These are phyloP conservation scores for Halenospora varia DNA, from an alignment of 495 filamentous ascomycete species.

Conservation along the genomic window DNA sequence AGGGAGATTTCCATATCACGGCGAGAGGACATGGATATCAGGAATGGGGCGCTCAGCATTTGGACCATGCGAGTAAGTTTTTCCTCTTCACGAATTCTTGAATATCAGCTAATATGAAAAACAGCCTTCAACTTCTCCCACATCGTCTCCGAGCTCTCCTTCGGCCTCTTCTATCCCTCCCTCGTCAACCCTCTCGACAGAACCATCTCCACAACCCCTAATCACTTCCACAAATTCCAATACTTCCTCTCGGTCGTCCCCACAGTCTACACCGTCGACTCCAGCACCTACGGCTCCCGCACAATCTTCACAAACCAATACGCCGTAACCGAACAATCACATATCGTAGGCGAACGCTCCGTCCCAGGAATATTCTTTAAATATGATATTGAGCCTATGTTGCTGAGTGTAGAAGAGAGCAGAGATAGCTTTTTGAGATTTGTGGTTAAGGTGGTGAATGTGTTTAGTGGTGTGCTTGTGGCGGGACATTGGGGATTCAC, in stretches of 20 bases:
- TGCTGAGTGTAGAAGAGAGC: slow-evolving; percentile 79
- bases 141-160: slow-evolving; percentile 93
- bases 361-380: slow-evolving; percentile 97
- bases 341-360: slow-evolving; percentile 58
- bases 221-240: slow-evolving; percentile 92
- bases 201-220: slow-evolving; percentile 67
- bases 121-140: slow-evolving; percentile 97
- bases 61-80: slow-evolving; percentile 72
- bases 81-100: background rate
- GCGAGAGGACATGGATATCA: slow-evolving; percentile 91
- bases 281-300: slow-evolving; percentile 24
- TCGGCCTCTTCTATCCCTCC: slow-evolving; percentile 90
- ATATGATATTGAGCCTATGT: slow-evolving; percentile 97
- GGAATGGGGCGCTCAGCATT: slow-evolving; percentile 58
- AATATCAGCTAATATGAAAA: slow-evolving; percentile 12
- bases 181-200: slow-evolving; percentile 92
- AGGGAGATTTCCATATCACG: slow-evolving; percentile 98
- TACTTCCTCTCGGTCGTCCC: slow-evolving; percentile 98
- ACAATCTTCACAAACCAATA: slow-evolving; percentile 96
- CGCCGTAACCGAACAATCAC: slow-evolving; percentile 83
- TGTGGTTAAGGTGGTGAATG: slow-evolving; percentile 66
- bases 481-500: slow-evolving; percentile 58
- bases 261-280: slow-evolving; percentile 77
- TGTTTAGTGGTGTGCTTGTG: slow-evolving; percentile 56
- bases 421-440: slow-evolving; percentile 69